Evolutionary conservation across 1,284 basidiomycete species (phyloP), one percentile per base, ranked within the genome.

Genomic region (Xanthoconium separans): DNA sequence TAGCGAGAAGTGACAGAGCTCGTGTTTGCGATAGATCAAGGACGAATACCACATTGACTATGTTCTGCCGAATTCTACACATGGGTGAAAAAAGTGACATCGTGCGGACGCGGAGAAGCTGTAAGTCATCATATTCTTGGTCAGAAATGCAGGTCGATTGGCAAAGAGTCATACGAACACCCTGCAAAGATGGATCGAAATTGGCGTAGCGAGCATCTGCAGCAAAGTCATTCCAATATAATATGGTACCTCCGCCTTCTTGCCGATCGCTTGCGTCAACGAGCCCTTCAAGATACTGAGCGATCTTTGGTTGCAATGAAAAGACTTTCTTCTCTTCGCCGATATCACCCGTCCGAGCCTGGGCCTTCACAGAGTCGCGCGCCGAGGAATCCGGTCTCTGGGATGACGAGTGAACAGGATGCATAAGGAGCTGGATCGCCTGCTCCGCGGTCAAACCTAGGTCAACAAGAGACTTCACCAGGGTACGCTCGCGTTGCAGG

Each of bases 141-240:
- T 53, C 47, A 57, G 56, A 48, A 22, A 7, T 29, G 22, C 6
- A 4, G 15, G 39, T 36, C 27, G 31, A 39, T 4, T 3, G 9
- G 13, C 37, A 40, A 50, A 40, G 47, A n/a, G 47, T 1, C 22
- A 47, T 33, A 59, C 56, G 30, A 15, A 57, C 60, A 51, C 53
- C 30, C 45, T 57, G 56, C 31, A 58, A 58, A 46, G 56, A 49
- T 2, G 78, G 66, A 22, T 73, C 76, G 80, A 82, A 89, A 24
- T 70, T 64, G 9, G 74, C 71, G 59, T 89, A 87, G 43, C 82
- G 76, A n/a, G 73, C 75, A 66, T 98, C 95, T 57, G 85, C 89
- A 72, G 93, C 88, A 24, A 98, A 71, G 70, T 98, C 88, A 70
- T 98, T 98, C 83, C 89, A 87, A 84, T 91, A 98, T 0, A 85